Percentiles rank a stretch among this genome's conserved stretches.
These are phyloP conservation scores for Arxiozyma telluris DNA, from an alignment of 1,139 yeast genomes.

Conservation along the genomic window DNA sequence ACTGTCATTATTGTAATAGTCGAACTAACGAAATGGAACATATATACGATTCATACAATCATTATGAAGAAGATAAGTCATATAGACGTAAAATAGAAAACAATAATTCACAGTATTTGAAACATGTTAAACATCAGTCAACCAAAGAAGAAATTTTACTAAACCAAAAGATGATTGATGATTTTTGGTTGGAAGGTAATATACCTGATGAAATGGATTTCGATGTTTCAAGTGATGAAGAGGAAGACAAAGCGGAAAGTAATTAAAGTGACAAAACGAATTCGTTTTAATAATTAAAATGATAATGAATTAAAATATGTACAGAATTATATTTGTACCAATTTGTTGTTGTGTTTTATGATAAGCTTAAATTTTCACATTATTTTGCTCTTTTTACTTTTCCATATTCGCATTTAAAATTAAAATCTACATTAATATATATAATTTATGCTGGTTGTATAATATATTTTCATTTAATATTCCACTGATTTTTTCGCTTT, in stretches of 20 bases:
- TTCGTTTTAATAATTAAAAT: too few relatives aligned
- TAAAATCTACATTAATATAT: too few relatives aligned
- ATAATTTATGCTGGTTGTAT: too few relatives aligned
- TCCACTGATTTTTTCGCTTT: too few relatives aligned
- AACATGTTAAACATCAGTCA: neutral
- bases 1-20: neutral
- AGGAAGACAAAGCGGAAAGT: slow-evolving; percentile 1
- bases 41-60: slow-evolving; percentile 11
- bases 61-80: slow-evolving; percentile 12
- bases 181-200: slow-evolving; percentile 22
- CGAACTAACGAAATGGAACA: neutral
- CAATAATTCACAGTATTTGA: slow-evolving; percentile 4
- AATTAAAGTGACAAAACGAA: too few relatives aligned
- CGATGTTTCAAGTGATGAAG: slow-evolving; percentile 28
- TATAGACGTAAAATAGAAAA: slow-evolving; percentile 4
- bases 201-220: slow-evolving; percentile 22
- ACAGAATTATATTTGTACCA: too few relatives aligned
- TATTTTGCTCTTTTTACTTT: too few relatives aligned
- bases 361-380: too few relatives aligned
- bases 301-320: too few relatives aligned
- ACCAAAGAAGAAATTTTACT: neutral
- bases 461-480: too few relatives aligned
- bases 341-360: too few relatives aligned
- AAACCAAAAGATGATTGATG: slow-evolving; percentile 5
- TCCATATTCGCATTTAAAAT: too few relatives aligned